Conservation (phyloP, 805 yeast genomes). For the Wickerhamomyces pijperi region DNA sequence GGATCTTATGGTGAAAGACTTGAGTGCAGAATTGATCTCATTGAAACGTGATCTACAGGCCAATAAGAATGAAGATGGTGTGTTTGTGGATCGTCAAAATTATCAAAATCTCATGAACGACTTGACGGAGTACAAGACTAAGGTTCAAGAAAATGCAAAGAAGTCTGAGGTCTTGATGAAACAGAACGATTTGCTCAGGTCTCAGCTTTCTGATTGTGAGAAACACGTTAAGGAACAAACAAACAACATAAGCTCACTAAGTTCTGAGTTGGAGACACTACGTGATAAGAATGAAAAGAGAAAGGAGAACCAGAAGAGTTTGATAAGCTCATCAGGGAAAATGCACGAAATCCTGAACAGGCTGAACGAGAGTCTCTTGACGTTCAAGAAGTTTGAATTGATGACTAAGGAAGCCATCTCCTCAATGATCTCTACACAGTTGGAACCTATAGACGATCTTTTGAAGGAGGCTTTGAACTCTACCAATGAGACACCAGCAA, state of each 20-base stretch:
- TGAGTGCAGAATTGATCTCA: constrained; percentile 35
- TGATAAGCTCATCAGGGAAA: constrained; percentile 22
- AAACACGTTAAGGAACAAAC: constrained; percentile 13
- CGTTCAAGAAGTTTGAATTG: constrained; percentile 14
- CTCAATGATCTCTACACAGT: constrained; percentile 5
- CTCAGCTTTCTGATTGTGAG: constrained; percentile 13
- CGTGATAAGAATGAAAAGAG: constrained; percentile 21
- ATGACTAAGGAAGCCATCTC: constrained; percentile 10
- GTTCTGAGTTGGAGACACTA: constrained; percentile 16
- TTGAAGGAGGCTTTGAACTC: constrained; percentile 2
- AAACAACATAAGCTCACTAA: constrained; percentile 17
- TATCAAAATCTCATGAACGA: constrained; percentile 41
- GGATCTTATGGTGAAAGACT: constrained; percentile 33
- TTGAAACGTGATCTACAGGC: constrained; percentile 49
- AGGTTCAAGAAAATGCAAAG: constrained; percentile 34
- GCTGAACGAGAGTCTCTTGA: constrained; percentile 18
- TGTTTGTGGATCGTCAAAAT: constrained; percentile 49
- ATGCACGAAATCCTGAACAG: constrained; percentile 21
- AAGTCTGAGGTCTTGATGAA: constrained; percentile 27
- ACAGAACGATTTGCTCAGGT: constrained; percentile 23
- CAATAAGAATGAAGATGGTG: constrained; percentile 52
- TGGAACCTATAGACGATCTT: constrained; percentile 1
- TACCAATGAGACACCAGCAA: background rate
- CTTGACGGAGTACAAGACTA: constrained; percentile 37
- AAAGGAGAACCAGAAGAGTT: constrained; percentile 20